Evolutionary conservation across 1,284 basidiomycete genomes (phyloP).

Genomic region (Fereydounia khargensis): DNA sequence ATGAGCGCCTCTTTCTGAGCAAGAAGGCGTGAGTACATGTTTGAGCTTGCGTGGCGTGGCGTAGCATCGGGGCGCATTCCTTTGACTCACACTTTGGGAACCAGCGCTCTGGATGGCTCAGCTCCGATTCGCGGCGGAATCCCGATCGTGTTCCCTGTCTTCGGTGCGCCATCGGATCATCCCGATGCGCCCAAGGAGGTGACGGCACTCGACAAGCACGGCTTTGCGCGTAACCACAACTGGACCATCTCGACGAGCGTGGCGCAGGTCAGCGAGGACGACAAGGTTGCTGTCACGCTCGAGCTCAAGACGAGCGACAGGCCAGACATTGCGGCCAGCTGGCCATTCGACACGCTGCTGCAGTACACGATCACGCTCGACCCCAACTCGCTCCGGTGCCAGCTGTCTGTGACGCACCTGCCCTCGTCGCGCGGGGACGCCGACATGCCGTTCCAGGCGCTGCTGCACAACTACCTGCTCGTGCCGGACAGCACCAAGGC

Average conservation of each 20-base stretch:
- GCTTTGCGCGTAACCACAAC: constrained; percentile 35
- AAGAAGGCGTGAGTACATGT: constrained; percentile 9
- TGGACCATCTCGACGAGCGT: constrained; percentile 25
- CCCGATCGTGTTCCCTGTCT: constrained; percentile 49
- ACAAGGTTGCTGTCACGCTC: constrained; percentile 25
- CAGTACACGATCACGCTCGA: constrained; percentile 33
- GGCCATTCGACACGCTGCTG: constrained; percentile 23
- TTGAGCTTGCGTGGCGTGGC: not conserved
- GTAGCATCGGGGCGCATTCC: too few relatives aligned
- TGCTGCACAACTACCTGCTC: constrained; percentile 56
- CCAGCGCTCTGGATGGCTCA: constrained; percentile 27
- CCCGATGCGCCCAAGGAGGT: constrained; percentile 20
- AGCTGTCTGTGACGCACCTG: constrained; percentile 47
- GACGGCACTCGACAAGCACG: constrained; percentile 36
- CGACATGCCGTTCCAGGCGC: constrained; percentile 57
- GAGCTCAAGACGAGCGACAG: constrained; percentile 21
- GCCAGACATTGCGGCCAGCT: constrained; percentile 18
- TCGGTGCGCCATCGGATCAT: constrained; percentile 36
- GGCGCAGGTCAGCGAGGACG: constrained; percentile 13
- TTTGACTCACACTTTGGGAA: not conserved
- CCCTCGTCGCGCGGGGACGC: constrained; percentile 6
- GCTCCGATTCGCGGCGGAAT: constrained; percentile 46
- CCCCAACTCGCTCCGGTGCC: constrained; percentile 35
- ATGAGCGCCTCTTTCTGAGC: constrained; percentile 42
- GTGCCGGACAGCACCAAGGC: constrained; percentile 48